Percentiles rank a stretch among this genome's conserved stretches.
Conservation (phyloP, 495 filamentous ascomycete species). For the Haplographium delicatum region DNA sequence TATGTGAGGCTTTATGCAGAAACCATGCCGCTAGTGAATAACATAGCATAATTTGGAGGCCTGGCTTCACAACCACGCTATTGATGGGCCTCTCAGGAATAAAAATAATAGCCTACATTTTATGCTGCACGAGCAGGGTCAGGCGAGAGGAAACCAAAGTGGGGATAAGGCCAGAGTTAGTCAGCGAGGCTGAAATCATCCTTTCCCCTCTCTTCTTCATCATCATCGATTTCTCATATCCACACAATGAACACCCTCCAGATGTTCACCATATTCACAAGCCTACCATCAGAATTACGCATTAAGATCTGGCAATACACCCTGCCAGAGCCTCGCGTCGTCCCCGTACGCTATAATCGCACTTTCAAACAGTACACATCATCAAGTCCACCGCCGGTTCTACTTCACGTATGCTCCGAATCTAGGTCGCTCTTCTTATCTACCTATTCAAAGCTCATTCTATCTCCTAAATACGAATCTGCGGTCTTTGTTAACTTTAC, state of each 20-base stretch:
- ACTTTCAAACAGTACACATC: conserved; percentile 11
- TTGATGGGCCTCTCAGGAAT: no score
- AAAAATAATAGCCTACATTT: no score
- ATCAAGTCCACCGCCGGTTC: conserved; percentile 1
- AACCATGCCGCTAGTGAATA: no score
- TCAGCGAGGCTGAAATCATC: no score
- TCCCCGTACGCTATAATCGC: conserved; percentile 15
- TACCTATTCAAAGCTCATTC: conserved; percentile 15
- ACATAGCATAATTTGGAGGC: no score
- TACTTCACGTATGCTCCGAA: conserved; percentile 17
- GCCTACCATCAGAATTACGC: conserved; percentile 16
- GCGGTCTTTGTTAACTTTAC: conserved; percentile 20
- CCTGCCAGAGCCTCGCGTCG: conserved; percentile 20
- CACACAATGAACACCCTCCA: not conserved
- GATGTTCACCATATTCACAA: conserved; percentile 7
- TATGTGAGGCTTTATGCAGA: no score
- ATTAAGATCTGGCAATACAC: conserved; percentile 15
- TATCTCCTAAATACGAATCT: conserved; percentile 19
- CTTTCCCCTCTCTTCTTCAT: no score
- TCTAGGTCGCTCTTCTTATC: conserved; percentile 14
- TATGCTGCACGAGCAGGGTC: no score
- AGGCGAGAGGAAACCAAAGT: no score
- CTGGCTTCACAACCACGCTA: no score
- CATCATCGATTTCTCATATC: no score
- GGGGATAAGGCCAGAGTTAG: no score